Percentiles rank a stretch among this genome's conserved stretches.
Evolutionary conservation across 495 filamentous ascomycete genomes (phyloP).

Genomic region (Hyphodiscus hymeniophilus): DNA sequence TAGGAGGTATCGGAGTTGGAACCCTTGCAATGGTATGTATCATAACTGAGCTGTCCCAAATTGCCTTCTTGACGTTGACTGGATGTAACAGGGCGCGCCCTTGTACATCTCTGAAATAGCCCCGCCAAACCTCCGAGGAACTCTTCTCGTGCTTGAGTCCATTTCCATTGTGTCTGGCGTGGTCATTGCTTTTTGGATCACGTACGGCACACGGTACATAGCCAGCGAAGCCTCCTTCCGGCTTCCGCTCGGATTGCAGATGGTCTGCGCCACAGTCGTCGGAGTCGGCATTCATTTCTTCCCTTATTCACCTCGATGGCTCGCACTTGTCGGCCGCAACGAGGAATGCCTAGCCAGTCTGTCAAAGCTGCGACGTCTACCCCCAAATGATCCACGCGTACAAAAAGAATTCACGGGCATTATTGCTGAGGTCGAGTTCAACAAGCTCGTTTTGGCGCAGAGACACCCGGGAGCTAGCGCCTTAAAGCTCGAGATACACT

Average conservation of each 20-base stretch:
- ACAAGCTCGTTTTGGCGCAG: neutral
- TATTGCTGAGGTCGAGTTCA: neutral
- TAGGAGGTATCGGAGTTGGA: conserved; percentile 51
- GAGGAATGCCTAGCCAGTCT: neutral
- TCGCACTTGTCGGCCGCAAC: neutral
- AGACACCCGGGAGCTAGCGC: neutral
- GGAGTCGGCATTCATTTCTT: neutral
- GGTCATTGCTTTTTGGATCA: conserved; percentile 48
- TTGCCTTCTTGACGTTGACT: neutral
- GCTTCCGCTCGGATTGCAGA: conserved; percentile 19
- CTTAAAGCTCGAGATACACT: neutral
- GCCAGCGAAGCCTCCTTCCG: conserved; percentile 26
- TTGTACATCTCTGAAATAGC: conserved; percentile 50
- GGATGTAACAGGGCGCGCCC: conserved; percentile 5
- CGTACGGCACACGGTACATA: conserved; percentile 31
- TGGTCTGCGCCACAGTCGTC: neutral
- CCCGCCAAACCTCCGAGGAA: conserved; percentile 45
- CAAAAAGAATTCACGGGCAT: neutral
- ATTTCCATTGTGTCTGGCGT: conserved; percentile 45
- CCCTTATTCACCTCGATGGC: neutral
- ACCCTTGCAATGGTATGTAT: conserved; percentile 28
- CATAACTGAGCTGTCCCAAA: too few species aligned
- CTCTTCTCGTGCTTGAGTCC: conserved; percentile 44
- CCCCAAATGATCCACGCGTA: neutral
- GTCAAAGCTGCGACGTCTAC: neutral